Evolutionary conservation across 2,329 filamentous ascomycete genomes (phyloP).

Genomic region (Talaromyces marneffei): DNA sequence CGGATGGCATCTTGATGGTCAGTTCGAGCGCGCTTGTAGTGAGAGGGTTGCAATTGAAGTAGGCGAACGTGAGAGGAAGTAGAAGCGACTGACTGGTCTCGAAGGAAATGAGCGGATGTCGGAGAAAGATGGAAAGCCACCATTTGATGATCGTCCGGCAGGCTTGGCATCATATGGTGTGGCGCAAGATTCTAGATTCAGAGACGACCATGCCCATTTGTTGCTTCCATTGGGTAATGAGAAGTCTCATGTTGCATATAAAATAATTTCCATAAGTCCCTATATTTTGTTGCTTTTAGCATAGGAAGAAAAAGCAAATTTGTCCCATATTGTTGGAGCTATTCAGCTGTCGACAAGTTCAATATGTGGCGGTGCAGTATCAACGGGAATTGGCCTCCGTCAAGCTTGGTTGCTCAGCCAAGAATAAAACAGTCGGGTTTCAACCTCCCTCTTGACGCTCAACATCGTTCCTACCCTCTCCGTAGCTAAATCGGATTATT

Average conservation of each 20-base stretch:
- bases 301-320: too few relatives aligned
- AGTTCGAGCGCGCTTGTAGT: not conserved
- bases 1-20: conserved; percentile 18
- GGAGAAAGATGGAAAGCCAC: conserved; percentile 11
- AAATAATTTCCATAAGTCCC: too few relatives aligned
- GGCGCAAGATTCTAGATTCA: not conserved
- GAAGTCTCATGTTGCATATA: too few relatives aligned
- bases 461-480: too few relatives aligned
- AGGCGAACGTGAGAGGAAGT: not conserved
- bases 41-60: not conserved
- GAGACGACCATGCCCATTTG: not conserved
- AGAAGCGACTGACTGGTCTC: too few relatives aligned
- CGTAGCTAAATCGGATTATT: not conserved
- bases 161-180: conserved; percentile 14
- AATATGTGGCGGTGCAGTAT: conserved; percentile 11
- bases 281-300: too few relatives aligned
- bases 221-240: too few relatives aligned
- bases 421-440: not conserved
- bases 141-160: not conserved
- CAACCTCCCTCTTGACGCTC: not conserved
- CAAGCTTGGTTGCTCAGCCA: conserved; percentile 10
- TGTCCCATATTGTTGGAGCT: not conserved
- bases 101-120: not conserved
- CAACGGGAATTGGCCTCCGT: not conserved
- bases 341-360: not conserved